Conservation (phyloP, 305 asterid species). For the Striga hermonthica region DNA sequence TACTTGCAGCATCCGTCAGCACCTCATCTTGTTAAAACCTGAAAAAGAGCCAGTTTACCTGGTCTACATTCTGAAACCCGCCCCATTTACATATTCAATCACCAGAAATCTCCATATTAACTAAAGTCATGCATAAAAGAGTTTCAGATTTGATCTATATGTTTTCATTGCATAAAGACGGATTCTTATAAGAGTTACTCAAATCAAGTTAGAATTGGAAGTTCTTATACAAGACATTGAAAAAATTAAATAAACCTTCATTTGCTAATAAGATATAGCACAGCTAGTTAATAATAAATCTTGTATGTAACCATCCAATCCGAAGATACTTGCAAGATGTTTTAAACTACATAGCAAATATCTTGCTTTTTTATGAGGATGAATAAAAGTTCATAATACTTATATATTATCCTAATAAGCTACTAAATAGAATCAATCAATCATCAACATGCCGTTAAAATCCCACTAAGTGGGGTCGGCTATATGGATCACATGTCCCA, state of each 20-base stretch:
- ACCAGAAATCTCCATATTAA: conserved; percentile 9
- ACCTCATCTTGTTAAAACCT: background rate
- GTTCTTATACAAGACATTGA: conserved; percentile 10
- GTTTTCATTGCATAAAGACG: background rate
- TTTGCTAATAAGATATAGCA: background rate
- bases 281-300: background rate
- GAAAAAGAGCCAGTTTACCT: background rate
- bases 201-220: background rate
- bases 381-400: no score
- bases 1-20: conserved; percentile 9
- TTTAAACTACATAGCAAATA: no score
- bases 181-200: background rate
- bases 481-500: no score
- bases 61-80: conserved; percentile 12
- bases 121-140: background rate
- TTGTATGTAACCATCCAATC: background rate
- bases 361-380: no score
- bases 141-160: background rate
- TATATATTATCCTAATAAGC: no score
- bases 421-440: no score
- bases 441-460: no score
- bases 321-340: no score
- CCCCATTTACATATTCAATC: background rate
- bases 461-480: no score
- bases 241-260: background rate